Conservation (phyloP, 2,329 filamentous ascomycete genomes). For the Fusarium nanum region DNA sequence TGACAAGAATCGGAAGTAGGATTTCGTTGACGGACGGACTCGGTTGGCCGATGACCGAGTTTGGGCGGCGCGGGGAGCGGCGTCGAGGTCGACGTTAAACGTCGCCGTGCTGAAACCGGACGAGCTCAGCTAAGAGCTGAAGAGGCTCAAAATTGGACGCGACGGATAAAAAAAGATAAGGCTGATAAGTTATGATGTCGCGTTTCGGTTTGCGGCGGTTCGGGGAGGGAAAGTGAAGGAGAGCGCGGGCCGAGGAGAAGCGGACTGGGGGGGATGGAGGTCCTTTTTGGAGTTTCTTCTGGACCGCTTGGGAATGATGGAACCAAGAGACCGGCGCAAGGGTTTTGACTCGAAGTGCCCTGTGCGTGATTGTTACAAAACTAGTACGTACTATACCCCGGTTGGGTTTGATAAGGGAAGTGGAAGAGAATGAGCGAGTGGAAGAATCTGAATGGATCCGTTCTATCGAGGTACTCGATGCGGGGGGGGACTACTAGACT, state of each 20-base stretch:
- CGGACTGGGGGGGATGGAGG: constrained; percentile 40
- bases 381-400: constrained; percentile 29
- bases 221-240: constrained; percentile 44
- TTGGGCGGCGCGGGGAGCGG: constrained; percentile 18
- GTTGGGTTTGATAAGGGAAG: background rate
- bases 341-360: constrained; percentile 32
- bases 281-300: constrained; percentile 45
- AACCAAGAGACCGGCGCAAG: constrained; percentile 9
- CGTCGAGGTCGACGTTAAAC: constrained; percentile 18
- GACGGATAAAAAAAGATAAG: constrained; percentile 17
- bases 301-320: constrained; percentile 11
- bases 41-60: constrained; percentile 17
- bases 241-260: constrained; percentile 45
- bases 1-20: constrained; percentile 1
- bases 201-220: constrained; percentile 54
- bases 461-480: constrained; percentile 24
- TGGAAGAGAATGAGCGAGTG: background rate
- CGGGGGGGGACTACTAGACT: constrained; percentile 6
- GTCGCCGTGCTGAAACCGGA: constrained; percentile 20
- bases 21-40: constrained; percentile 11
- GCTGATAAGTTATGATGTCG: constrained; percentile 31
- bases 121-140: constrained; percentile 24
- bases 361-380: constrained; percentile 12
- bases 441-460: constrained; percentile 10
- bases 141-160: constrained; percentile 10